These are phyloP conservation scores for Helianthus annuus DNA, from an alignment of 129 eudicot genomes.

Conservation along the genomic window HanXRQr2.0-SUNRISE NC_035449.2:143320489-143320988, in stretches of 20 bases:
- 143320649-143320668: too few species aligned
- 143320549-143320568: too few species aligned
- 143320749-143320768: not conserved
- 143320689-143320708: conserved; percentile 47
- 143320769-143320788: conserved; percentile 32
- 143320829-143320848: conserved; percentile 39
- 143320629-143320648: too few species aligned
- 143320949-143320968: conserved; percentile 36
- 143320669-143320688: not conserved
- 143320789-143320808: conserved; percentile 5
- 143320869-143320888: conserved; percentile 34
- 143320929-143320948: conserved; percentile 31
- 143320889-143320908: conserved; percentile 41
- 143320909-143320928: conserved; percentile 31
- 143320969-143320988: conserved; percentile 35
- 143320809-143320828: not conserved
- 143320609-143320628: too few species aligned
- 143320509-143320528: too few species aligned
- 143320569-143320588: too few species aligned
- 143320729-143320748: conserved; percentile 3
- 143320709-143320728: conserved; percentile 49
- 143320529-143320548: too few species aligned
- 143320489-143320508: too few species aligned
- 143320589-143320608: too few species aligned
- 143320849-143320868: conserved; percentile 21